Conservation (phyloP, 371 early-diverging fungal genomes). For the Basidiobolus meristosporus region DNA sequence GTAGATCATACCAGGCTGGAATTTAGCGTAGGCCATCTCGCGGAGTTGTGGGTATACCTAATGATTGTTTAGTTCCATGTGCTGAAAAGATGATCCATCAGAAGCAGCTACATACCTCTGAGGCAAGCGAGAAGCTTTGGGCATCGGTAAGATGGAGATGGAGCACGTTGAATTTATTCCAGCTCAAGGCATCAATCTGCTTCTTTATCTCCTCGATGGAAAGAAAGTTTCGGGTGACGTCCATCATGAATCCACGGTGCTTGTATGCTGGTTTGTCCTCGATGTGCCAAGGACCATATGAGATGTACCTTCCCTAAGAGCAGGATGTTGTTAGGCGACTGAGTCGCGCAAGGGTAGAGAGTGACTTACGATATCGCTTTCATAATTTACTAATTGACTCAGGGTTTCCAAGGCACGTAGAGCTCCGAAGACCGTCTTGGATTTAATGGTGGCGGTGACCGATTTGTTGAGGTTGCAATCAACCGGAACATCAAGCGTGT, state of each 20-base stretch:
- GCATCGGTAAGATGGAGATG: conserved; percentile 74
- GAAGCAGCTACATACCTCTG: conserved; percentile 8
- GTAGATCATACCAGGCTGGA: conserved; percentile 29
- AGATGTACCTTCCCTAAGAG: background rate
- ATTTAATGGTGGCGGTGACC: conserved; percentile 9
- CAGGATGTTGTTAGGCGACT: too few relatives aligned
- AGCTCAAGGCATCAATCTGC: conserved; percentile 54
- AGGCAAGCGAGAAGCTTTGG: conserved; percentile 54
- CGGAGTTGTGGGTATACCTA: conserved; percentile 1
- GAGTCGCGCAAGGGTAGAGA: too few relatives aligned
- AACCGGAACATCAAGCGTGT: conserved; percentile 7
- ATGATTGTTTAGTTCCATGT: too few relatives aligned
- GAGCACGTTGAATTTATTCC: conserved; percentile 64
- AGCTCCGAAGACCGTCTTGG: conserved; percentile 54
- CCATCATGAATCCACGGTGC: conserved; percentile 58
- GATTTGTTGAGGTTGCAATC: too few relatives aligned
- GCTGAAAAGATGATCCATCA: too few relatives aligned
- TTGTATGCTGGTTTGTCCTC: conserved; percentile 36
- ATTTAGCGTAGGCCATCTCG: conserved; percentile 4
- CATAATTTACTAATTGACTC: conserved; percentile 32
- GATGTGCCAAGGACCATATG: conserved; percentile 30
- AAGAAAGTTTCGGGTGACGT: conserved; percentile 62
- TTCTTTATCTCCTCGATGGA: conserved; percentile 32
- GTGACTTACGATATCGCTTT: conserved; percentile 3
- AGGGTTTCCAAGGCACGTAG: conserved; percentile 56